phyloP scores from a whole-genome alignment of 1,139 yeast genomes.

The Nadsonia starkeyi-henricii region DNA sequence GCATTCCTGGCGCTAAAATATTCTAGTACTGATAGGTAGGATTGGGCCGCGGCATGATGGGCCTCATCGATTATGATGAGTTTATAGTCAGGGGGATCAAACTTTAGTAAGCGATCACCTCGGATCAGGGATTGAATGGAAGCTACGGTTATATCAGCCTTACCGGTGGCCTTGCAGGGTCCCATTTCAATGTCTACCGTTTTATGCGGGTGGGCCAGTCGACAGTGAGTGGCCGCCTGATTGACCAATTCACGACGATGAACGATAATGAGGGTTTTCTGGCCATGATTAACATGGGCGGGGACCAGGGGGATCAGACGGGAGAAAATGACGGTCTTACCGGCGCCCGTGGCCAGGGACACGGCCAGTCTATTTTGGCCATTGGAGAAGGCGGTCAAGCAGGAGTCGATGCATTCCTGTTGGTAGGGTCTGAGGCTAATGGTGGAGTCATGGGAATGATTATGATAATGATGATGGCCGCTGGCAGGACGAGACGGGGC shows the following conservation, averaged over 20 bases:
- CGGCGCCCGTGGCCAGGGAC: conserved; percentile 89
- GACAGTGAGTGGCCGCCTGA: conserved; percentile 50
- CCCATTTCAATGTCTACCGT: conserved; percentile 69
- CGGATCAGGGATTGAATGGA: conserved; percentile 57
- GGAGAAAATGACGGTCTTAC: conserved; percentile 78
- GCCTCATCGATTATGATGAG: conserved; percentile 82
- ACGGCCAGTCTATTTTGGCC: conserved; percentile 58
- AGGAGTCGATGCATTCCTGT: conserved; percentile 46
- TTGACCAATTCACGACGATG: conserved; percentile 68
- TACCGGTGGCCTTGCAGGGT: conserved; percentile 24
- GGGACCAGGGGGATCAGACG: conserved; percentile 41
- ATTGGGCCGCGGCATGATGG: conserved; percentile 72
- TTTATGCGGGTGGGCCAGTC: conserved; percentile 34
- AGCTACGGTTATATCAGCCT: conserved; percentile 59
- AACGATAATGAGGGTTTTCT: conserved; percentile 53
- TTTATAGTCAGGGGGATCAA: conserved; percentile 46
- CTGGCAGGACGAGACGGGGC: too few species aligned
- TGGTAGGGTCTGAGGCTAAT: conserved; percentile 47
- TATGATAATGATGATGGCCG: too few species aligned
- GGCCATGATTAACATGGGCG: conserved; percentile 28
- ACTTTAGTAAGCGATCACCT: conserved; percentile 34
- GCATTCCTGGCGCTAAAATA: conserved; percentile 38
- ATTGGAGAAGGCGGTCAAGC: conserved; percentile 34
- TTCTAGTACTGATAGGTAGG: conserved; percentile 46
- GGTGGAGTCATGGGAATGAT: too few species aligned